Evolutionary conservation across 176 grass and related monocot species (phyloP).

Genomic region (Elymus sibiricus): DNA sequence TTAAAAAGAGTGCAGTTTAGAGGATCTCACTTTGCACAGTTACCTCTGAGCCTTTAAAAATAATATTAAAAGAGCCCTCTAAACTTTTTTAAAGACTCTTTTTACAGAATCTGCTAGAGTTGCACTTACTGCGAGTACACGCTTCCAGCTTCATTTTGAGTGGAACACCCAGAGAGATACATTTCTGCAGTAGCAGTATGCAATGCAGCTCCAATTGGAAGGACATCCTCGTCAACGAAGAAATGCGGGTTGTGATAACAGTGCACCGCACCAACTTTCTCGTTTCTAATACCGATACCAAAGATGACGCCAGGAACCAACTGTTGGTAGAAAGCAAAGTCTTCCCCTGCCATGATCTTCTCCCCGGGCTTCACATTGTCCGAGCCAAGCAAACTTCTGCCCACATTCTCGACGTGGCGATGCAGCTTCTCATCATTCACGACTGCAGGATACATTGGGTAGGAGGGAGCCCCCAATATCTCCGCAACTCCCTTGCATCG

Average conservation of each 20-base stretch:
- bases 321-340: conserved; percentile 86
- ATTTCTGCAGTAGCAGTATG: conserved; percentile 52
- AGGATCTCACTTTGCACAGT: neutral
- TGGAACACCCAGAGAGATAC: conserved; percentile 39
- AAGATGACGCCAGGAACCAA: conserved; percentile 69
- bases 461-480: conserved; percentile 30
- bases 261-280: conserved; percentile 52
- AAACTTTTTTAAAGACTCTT: neutral
- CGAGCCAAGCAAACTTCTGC: conserved; percentile 49
- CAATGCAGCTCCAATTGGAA: conserved; percentile 60
- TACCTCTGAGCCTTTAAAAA: too few relatives aligned
- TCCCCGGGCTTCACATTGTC: conserved; percentile 59
- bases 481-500: conserved; percentile 50
- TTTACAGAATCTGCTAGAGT: neutral
- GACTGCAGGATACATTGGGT: conserved; percentile 75
- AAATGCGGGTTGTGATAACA: conserved; percentile 59
- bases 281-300: conserved; percentile 65
- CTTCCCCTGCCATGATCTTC: conserved; percentile 95
- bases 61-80: too few relatives aligned
- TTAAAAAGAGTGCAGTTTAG: neutral
- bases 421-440: conserved; percentile 66
- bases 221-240: conserved; percentile 75
- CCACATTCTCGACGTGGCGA: conserved; percentile 56
- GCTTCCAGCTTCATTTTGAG: neutral
- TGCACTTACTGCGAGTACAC: neutral